Base-by-base conservation (phyloP, 2,329 filamentous ascomycete species). In the Clarireedia paspali region DNA sequence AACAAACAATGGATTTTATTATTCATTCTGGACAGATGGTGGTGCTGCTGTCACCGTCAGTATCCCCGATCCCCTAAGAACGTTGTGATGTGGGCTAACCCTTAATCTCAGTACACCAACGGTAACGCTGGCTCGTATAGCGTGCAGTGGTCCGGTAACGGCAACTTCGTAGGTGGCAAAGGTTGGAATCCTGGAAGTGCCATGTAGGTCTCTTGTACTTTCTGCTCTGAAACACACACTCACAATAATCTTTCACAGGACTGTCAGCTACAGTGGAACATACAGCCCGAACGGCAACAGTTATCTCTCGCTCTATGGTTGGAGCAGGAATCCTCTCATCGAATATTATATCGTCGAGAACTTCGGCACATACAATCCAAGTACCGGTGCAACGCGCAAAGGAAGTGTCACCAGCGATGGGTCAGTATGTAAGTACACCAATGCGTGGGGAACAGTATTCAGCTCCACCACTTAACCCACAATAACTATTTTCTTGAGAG, bases 11-110 rank as follows among this genome's bases (percentile, higher is more conserved):
- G 54, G 54, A 36, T 56, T 46, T 71, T 84, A 77, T 72, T 84
- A 79, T 69, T 80, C 77, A 7, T 83, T 75, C 72, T 84, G 79
- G 79, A 80, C 75, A 55, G 80, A 83, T 57, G 75, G 76, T n/a
- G 36, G 49, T 3, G 74, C 71, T 39, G 65, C 70, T 44, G 76
- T 78, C 6, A 76, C 71, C 40, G 40, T 44, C 12, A 44, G 40
- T 44, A 6, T 42, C 17, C 14, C 9, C 14, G 39, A 20, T 5
- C 3, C 14, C 7, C 5, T 42, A 2, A 6, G 3, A 42, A 42
- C 9, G 3, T 42, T 6, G 39, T 42, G 39, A 42, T 14, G 17
- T 17, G 39, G 14, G n/a, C 15, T 42, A 7, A n/a, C 39, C 6
- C 39, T 40, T 6, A 20, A n/a, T 15, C 10, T 44, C 3, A 44